These are phyloP conservation scores for Rhodocollybia butyracea DNA, from an alignment of 768 basidiomycete species.

Conservation along the genomic window DNA sequence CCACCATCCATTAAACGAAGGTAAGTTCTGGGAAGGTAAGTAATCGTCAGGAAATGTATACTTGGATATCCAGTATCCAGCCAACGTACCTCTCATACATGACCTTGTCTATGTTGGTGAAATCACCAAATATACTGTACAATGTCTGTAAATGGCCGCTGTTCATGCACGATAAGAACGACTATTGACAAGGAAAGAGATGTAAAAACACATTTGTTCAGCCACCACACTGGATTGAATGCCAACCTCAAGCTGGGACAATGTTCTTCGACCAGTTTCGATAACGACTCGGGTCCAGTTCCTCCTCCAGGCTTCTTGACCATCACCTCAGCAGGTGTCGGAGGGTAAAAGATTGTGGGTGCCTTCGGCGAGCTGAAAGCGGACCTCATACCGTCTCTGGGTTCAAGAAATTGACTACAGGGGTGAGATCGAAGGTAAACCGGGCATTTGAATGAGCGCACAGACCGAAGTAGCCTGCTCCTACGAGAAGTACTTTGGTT, in stretches of 20 bases:
- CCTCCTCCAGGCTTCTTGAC: slow-evolving; percentile 3
- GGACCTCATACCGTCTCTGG: too few species aligned
- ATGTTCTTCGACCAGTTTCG: neutral
- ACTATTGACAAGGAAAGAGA: slow-evolving; percentile 9
- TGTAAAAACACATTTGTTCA: slow-evolving; percentile 18
- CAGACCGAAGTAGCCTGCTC: too few species aligned
- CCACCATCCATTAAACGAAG: slow-evolving; percentile 35
- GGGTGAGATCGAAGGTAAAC: too few species aligned
- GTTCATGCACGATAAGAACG: neutral
- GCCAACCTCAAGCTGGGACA: slow-evolving; percentile 9
- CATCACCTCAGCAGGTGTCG: neutral
- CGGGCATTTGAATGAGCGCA: too few species aligned
- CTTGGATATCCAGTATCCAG: neutral
- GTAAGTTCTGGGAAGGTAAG: slow-evolving; percentile 21
- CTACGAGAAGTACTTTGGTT: too few species aligned
- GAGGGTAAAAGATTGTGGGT: slow-evolving; percentile 2
- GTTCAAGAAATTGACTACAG: too few species aligned
- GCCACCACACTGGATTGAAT: slow-evolving; percentile 19
- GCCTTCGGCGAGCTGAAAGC: neutral
- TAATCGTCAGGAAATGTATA: too few species aligned
- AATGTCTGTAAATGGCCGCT: slow-evolving; percentile 37
- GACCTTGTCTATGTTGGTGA: slow-evolving; percentile 30
- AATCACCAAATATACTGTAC: slow-evolving; percentile 32
- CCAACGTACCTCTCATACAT: slow-evolving; percentile 33
- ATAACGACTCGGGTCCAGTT: neutral